Evolutionary conservation across 441 rosid genomes (phyloP).

Genomic region (Pelargonium cotyledonis): DNA sequence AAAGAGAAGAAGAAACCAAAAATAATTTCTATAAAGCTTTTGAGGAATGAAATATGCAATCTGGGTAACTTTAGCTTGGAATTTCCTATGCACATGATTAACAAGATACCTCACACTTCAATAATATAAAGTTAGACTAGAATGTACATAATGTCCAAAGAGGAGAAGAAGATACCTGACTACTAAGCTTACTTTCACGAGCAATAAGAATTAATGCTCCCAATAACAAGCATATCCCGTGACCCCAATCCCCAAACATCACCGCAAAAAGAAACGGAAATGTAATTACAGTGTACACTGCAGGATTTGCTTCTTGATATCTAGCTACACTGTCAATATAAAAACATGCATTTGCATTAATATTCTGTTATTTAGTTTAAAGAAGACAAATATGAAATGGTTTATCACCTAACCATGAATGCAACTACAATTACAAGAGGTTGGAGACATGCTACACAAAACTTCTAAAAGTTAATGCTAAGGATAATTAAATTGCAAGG

Average conservation of each 20-base stretch:
- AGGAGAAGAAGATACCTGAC: slow-evolving; percentile 48
- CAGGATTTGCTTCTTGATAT: slow-evolving; percentile 97
- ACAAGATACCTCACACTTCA: background rate
- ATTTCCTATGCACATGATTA: too few species aligned
- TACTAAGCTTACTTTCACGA: slow-evolving; percentile 73
- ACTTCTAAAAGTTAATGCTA: background rate
- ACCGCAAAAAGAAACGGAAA: slow-evolving; percentile 97
- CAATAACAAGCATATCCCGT: slow-evolving; percentile 86
- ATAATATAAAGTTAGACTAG: background rate
- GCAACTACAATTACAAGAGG: too few species aligned
- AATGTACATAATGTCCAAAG: background rate
- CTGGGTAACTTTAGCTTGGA: too few species aligned
- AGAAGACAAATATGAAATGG: background rate
- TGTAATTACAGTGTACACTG: slow-evolving; percentile 70
- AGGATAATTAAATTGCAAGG: background rate
- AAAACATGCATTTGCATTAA: background rate
- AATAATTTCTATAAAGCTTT: too few species aligned
- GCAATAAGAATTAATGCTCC: slow-evolving; percentile 49
- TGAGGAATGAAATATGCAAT: too few species aligned
- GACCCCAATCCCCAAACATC: slow-evolving; percentile 99
- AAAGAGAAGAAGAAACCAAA: too few species aligned
- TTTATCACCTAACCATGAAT: background rate
- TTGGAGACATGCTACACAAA: background rate
- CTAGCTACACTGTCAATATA: slow-evolving; percentile 65
- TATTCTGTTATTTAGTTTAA: background rate